These are phyloP conservation scores for Colletotrichum sojae DNA, from an alignment of 2,329 filamentous ascomycete genomes.

Conservation along the genomic window DNA sequence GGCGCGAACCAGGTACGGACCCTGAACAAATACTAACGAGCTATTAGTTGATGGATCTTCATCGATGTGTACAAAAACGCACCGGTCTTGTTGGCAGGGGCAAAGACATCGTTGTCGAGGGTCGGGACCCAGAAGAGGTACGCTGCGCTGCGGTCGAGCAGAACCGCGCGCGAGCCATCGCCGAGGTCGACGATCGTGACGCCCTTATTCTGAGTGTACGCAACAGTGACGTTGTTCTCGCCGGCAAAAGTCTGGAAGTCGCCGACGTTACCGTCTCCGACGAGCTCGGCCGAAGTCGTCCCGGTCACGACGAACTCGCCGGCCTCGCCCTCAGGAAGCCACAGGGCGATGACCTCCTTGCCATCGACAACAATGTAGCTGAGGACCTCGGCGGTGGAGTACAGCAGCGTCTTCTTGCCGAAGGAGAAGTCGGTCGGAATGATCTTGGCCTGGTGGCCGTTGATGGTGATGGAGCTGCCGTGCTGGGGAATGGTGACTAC, in stretches of 20 bases:
- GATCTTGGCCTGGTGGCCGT: slow-evolving; percentile 75
- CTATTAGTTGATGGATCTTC: too few relatives aligned
- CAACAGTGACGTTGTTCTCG: slow-evolving; percentile 56
- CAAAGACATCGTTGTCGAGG: slow-evolving; percentile 61
- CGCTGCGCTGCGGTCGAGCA: slow-evolving; percentile 68
- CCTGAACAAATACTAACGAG: slow-evolving; percentile 62
- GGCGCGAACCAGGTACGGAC: slow-evolving; percentile 66
- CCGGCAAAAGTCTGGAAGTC: slow-evolving; percentile 58
- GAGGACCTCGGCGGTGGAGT: slow-evolving; percentile 69
- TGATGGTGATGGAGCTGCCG: slow-evolving; percentile 63
- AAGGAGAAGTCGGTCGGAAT: slow-evolving; percentile 72
- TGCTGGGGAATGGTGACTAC: slow-evolving; percentile 66
- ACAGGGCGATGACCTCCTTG: slow-evolving; percentile 64
- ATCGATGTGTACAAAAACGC: slow-evolving; percentile 23
- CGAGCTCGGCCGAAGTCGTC: slow-evolving; percentile 45
- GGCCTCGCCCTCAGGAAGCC: slow-evolving; percentile 67
- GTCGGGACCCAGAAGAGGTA: slow-evolving; percentile 71
- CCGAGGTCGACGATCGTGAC: slow-evolving; percentile 62
- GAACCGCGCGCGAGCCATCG: slow-evolving; percentile 63
- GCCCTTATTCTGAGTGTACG: slow-evolving; percentile 64
- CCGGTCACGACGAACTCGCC: slow-evolving; percentile 67
- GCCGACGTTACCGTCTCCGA: slow-evolving; percentile 55
- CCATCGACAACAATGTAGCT: slow-evolving; percentile 64
- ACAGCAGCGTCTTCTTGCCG: slow-evolving; percentile 64
- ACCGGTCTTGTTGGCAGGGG: slow-evolving; percentile 61